Conservation (phyloP, 2,329 filamentous ascomycete species). For the Neocatenulostroma microsporum region DNA sequence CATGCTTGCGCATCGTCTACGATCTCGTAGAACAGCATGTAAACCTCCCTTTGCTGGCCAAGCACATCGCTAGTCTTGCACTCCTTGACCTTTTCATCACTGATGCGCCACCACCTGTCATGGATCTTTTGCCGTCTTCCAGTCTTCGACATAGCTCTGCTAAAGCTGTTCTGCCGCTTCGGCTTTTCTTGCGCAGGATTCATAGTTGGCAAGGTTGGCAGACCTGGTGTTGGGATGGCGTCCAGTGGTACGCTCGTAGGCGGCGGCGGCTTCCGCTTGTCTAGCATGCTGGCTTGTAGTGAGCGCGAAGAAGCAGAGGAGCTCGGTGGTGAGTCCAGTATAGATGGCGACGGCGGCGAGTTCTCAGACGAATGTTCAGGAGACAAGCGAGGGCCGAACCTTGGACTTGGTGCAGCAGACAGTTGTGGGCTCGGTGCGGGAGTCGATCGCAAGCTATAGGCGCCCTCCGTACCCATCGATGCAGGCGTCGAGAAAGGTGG, state of each 20-base stretch:
- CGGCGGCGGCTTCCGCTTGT: slow-evolving; percentile 7
- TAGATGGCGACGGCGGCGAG: slow-evolving; percentile 3
- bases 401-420: slow-evolving; percentile 31
- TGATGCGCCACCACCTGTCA: slow-evolving; percentile 95
- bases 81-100: slow-evolving; percentile 93
- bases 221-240: slow-evolving; percentile 21
- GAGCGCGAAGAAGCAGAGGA: slow-evolving; percentile 18
- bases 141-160: slow-evolving; percentile 33
- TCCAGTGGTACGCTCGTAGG: slow-evolving; percentile 19
- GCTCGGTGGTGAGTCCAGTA: slow-evolving; percentile 12
- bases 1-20: slow-evolving; percentile 36
- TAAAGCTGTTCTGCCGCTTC: slow-evolving; percentile 6
- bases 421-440: slow-evolving; percentile 39
- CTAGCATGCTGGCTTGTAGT: slow-evolving; percentile 6
- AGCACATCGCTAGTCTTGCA: slow-evolving; percentile 86
- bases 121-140: slow-evolving; percentile 45
- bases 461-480: slow-evolving; percentile 65
- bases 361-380: slow-evolving; percentile 5
- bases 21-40: slow-evolving; percentile 91
- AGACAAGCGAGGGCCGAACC: slow-evolving; percentile 25
- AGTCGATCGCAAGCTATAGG: slow-evolving; percentile 54
- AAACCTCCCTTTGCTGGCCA: slow-evolving; percentile 91
- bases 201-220: slow-evolving; percentile 17
- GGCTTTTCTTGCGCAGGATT: slow-evolving; percentile 4
- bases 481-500: slow-evolving; percentile 76